Evolutionary conservation across 1,284 basidiomycete genomes (phyloP), one percentile per base, ranked within the genome.

Genomic region (Coriolopsis trogii): DNA sequence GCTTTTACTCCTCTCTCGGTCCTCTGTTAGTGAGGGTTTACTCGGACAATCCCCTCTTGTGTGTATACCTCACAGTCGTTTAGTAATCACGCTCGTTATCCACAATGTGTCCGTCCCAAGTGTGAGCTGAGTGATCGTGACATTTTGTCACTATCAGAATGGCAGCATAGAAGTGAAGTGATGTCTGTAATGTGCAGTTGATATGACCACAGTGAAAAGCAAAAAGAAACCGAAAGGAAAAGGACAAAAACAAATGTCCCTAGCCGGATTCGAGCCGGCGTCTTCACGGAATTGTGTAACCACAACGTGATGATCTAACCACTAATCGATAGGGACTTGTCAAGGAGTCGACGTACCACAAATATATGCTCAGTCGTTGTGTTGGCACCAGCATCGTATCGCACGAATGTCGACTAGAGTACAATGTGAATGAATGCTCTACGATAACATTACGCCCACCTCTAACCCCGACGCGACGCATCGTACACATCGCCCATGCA

Each of bases 241-340:
- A 18, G 12, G 16, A 3, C 9, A 9, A 13, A 41, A 47, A 40
- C 20, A 20, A 21, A 39, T 59, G 58, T 59, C 58, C 58, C 58
- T 56, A 59, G 58, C 58, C 54, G 58, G 58, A 59, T 54, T 59
- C 58, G 58, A 59, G 58, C 58, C 58, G 54, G 58, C 58, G 58
- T 59, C 58, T 59, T 59, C 58, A 59, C 58, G 58, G 58, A 52
- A 52, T 59, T 59, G 58, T 56, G 54, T 31, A 6, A 48, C 58
- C 58, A 59, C 58, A 59, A 59, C 58, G 58, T 59, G 58, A 59
- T 59, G 58, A 59, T 59, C 58, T 59, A 59, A 59, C 58, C 58
- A 59, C 58, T 59, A 59, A 59, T 59, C 58, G 58, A 59, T 59
- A 59, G 55, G 58, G 58, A 59, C 58, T 53, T 59, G 39, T 24